Conservation (phyloP, 495 filamentous ascomycete genomes). For the Cairneyella variabilis region DNA sequence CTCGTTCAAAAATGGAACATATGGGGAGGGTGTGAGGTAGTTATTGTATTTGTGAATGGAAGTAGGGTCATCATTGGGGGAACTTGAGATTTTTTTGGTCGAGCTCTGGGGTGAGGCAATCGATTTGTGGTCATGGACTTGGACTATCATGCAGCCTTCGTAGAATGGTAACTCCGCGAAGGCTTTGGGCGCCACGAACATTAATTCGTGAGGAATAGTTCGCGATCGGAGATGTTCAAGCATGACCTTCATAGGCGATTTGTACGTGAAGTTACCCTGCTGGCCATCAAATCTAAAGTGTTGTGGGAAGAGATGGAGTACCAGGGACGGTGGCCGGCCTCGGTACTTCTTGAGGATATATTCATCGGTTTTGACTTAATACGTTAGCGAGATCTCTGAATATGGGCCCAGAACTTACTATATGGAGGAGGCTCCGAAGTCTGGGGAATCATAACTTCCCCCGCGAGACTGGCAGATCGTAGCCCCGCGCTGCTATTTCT, state of each 20-base stretch:
- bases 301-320: constrained; percentile 77
- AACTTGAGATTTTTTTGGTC: constrained; percentile 49
- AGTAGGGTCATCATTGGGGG: constrained; percentile 60
- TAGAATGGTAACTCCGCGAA: constrained; percentile 80
- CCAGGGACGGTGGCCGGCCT: constrained; percentile 72
- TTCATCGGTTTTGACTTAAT: constrained; percentile 58
- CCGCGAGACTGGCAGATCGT: constrained; percentile 38
- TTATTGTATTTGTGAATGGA: constrained; percentile 89
- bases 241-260: constrained; percentile 82
- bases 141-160: constrained; percentile 92
- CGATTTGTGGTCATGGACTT: constrained; percentile 80
- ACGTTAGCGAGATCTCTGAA: constrained; percentile 16
- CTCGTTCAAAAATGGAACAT: constrained; percentile 72
- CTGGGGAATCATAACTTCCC: constrained; percentile 32
- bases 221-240: constrained; percentile 61
- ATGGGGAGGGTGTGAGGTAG: constrained; percentile 83
- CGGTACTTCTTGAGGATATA: constrained; percentile 83
- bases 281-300: constrained; percentile 94
- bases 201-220: constrained; percentile 49
- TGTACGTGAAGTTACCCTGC: constrained; percentile 86
- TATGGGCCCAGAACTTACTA: constrained; percentile 36
- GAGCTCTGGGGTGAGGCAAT: constrained; percentile 54
- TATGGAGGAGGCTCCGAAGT: constrained; percentile 43
- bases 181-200: constrained; percentile 31
- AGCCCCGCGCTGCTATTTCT: constrained; percentile 37